A percentile compares a stretch with the other conserved stretches of the same genome.
These are phyloP conservation scores for Maudiozyma saulgeensis DNA, from an alignment of 805 yeast genomes.

Conservation along the genomic window DNA sequence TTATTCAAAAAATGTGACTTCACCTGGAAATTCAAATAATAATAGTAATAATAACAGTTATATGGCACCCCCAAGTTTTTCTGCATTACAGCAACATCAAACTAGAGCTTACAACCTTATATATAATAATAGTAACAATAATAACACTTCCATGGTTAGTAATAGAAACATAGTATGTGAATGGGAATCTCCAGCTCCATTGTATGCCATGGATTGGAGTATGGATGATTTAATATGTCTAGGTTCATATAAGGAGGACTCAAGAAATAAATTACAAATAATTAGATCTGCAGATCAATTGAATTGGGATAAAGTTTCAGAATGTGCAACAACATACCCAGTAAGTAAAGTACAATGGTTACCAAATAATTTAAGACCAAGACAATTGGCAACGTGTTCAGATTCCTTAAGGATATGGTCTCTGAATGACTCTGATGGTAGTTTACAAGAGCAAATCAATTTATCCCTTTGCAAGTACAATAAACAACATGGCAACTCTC, in stretches of 20 bases:
- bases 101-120: not conserved
- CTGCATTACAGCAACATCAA: not conserved
- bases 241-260: constrained; percentile 66
- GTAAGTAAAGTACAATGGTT: constrained; percentile 28
- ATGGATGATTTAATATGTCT: constrained; percentile 24
- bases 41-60: not conserved
- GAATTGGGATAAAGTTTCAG: constrained; percentile 59
- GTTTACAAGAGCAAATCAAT: constrained; percentile 33
- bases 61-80: not conserved
- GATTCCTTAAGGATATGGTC: constrained; percentile 28
- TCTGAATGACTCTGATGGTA: constrained; percentile 17
- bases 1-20: constrained; percentile 7
- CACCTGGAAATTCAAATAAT: constrained; percentile 1
- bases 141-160: not conserved
- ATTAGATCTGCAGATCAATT: constrained; percentile 41
- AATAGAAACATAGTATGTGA: constrained; percentile 15
- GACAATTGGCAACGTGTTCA: constrained; percentile 29
- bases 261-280: constrained; percentile 54
- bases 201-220: constrained; percentile 29
- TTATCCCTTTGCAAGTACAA: constrained; percentile 35
- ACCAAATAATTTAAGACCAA: constrained; percentile 21
- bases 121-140: not conserved
- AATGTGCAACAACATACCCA: constrained; percentile 25
- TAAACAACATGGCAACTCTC: constrained; percentile 27
- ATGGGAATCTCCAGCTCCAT: constrained; percentile 22